Percentiles rank a stretch among this genome's conserved stretches.
Conservation (phyloP, 2,329 filamentous ascomycete genomes). For the Cladosporium sp. region DNA sequence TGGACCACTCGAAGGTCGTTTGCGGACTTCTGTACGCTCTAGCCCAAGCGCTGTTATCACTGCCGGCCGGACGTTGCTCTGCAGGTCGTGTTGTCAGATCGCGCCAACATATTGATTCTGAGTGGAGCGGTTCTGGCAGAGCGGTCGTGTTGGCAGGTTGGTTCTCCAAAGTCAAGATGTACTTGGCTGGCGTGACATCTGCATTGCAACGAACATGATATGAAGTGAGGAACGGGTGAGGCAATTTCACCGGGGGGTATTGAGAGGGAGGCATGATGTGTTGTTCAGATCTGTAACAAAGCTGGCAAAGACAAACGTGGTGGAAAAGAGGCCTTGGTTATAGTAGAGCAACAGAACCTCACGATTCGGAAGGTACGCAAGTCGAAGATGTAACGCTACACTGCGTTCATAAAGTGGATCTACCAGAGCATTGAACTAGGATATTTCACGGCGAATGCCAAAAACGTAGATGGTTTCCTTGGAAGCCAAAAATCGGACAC, state of each 20-base stretch:
- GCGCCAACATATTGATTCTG: slow-evolving; percentile 35
- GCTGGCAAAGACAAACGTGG: too few relatives aligned
- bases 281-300: too few relatives aligned
- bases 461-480: slow-evolving; percentile 2
- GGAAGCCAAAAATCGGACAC: slow-evolving; percentile 3
- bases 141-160: slow-evolving; percentile 31
- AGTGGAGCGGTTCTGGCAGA: slow-evolving; percentile 37
- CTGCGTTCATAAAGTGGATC: slow-evolving; percentile 4
- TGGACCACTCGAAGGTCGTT: slow-evolving; percentile 40
- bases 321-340: too few relatives aligned
- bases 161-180: slow-evolving; percentile 34
- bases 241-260: slow-evolving; percentile 40
- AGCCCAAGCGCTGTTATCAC: slow-evolving; percentile 38
- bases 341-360: not conserved
- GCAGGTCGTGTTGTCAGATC: slow-evolving; percentile 29
- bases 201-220: slow-evolving; percentile 33
- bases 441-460: slow-evolving; percentile 3
- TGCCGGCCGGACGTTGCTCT: slow-evolving; percentile 24
- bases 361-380: not conserved
- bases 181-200: slow-evolving; percentile 16
- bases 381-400: not conserved
- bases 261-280: slow-evolving; percentile 13
- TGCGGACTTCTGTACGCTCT: slow-evolving; percentile 42
- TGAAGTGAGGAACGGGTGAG: slow-evolving; percentile 44
- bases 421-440: not conserved